phyloP scores from a whole-genome alignment of 495 filamentous ascomycete genomes.

The Hypoxylon rickii region DNA sequence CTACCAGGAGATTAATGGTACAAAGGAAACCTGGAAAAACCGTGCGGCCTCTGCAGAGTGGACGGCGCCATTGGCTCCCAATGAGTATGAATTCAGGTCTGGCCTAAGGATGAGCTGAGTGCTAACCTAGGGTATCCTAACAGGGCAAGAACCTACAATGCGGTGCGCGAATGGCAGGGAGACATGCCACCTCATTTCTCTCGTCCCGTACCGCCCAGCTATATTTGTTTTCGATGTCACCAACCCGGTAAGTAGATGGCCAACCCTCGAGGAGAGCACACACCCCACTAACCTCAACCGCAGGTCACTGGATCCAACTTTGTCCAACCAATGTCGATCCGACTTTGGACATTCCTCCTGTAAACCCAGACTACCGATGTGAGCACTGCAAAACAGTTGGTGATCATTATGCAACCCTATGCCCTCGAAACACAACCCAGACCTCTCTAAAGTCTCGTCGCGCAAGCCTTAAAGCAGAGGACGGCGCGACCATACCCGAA shows the following conservation, averaged over 20 bases:
- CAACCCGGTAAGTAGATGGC: slow-evolving; percentile 34
- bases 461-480: neutral
- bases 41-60: too few species aligned
- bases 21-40: too few species aligned
- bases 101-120: too few species aligned
- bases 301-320: slow-evolving; percentile 46
- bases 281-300: slow-evolving; percentile 22
- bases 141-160: too few species aligned
- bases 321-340: slow-evolving; percentile 52
- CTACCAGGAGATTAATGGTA: neutral
- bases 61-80: too few species aligned
- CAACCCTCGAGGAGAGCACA: too few species aligned
- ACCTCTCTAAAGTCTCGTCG: slow-evolving; percentile 39
- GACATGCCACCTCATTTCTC: neutral
- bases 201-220: slow-evolving; percentile 10
- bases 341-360: slow-evolving; percentile 36
- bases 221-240: slow-evolving; percentile 45
- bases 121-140: too few species aligned
- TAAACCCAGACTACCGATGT: slow-evolving; percentile 39
- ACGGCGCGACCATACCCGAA: neutral
- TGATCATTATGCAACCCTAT: slow-evolving; percentile 41
- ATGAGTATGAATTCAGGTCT: too few species aligned
- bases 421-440: slow-evolving; percentile 37
- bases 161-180: neutral
- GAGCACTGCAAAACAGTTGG: slow-evolving; percentile 37